phyloP scores from a whole-genome alignment of 148 eudicot species.

The Chenopodium quinoa region DNA sequence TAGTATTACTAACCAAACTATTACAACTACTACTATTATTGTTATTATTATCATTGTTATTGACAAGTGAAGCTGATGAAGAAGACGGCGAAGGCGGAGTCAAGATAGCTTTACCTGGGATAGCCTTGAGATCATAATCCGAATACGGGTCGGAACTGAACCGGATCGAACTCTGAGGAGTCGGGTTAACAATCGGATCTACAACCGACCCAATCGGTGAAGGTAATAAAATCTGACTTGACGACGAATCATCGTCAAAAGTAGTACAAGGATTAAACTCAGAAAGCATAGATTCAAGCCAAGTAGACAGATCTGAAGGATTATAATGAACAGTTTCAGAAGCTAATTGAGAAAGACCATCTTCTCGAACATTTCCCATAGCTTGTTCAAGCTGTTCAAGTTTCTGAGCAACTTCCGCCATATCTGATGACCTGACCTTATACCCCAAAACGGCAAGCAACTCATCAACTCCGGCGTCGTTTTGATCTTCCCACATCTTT shows the following conservation, averaged over 20 bases:
- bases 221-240: neutral
- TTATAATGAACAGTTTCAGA: constrained; percentile 71
- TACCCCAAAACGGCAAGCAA: constrained; percentile 73
- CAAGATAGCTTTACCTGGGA: constrained; percentile 76
- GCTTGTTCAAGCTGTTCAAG: constrained; percentile 69
- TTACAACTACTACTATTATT: neutral
- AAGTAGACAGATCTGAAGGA: constrained; percentile 77
- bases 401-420: constrained; percentile 75
- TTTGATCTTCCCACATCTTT: constrained; percentile 47
- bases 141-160: constrained; percentile 36
- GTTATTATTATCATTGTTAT: constrained; percentile 2
- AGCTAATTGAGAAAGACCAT: constrained; percentile 40
- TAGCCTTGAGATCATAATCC: constrained; percentile 70
- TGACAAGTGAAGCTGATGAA: neutral
- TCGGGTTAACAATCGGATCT: constrained; percentile 10
- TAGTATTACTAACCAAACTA: constrained; percentile 18
- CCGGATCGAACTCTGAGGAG: neutral
- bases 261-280: constrained; percentile 43
- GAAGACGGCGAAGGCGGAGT: constrained; percentile 22
- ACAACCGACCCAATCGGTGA: neutral
- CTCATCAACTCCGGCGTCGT: constrained; percentile 71
- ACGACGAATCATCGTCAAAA: neutral
- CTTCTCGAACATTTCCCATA: constrained; percentile 48
- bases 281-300: constrained; percentile 68
- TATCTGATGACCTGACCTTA: constrained; percentile 66